Evolutionary conservation across 495 filamentous ascomycete species (phyloP), one percentile per base, ranked within the genome.

Genomic region (Penicillium silybi): DNA sequence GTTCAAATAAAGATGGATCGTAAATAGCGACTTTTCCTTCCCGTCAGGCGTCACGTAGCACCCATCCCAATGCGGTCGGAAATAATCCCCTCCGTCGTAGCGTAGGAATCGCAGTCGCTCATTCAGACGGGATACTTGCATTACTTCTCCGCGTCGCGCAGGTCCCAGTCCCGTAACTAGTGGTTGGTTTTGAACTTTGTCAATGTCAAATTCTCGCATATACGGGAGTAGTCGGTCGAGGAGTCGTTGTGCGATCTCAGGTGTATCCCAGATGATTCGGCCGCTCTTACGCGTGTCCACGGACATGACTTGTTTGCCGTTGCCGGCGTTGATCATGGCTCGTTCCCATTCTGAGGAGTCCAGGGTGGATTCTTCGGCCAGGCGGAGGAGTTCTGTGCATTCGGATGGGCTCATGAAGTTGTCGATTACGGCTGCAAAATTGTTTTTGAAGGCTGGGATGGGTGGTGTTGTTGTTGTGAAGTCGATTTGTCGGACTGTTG

Each of bases 1-100:
- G 62, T 88, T 91, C 44, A 97, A 76, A 65, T 96, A 97, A 15
- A 96, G 66, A 51, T 97, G 92, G 22, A 95, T 67, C 0, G 92
- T 96, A 58, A 84, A 86, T 46, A 83, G 78, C 3, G 89, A 88
- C 18, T 53, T 64, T 63, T 89, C 80, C 39, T 62, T 64, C 17
- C 72, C 61, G 54, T 85, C 79, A 1, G 80, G 76, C 9, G 85
- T 85, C 8, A 70, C 64, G 61, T 87, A 95, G 13, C 65, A 56
- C 16, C 79, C 86, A 68, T 96, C 91, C 59, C 81, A 84, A 64
- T 96, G 91, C 3, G 85, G 85, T 43, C 74, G 79, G 57, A 96
- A 96, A 64, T 86, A 92, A 57, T 90, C 81, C 0, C 88, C 89
- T 6, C 76, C 71, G 1, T 76, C 80, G 64, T 95, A 96, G 58